Evolutionary conservation across 192 early-diverging fungal species (phyloP).

Genomic region (Mortierella claussenii): DNA sequence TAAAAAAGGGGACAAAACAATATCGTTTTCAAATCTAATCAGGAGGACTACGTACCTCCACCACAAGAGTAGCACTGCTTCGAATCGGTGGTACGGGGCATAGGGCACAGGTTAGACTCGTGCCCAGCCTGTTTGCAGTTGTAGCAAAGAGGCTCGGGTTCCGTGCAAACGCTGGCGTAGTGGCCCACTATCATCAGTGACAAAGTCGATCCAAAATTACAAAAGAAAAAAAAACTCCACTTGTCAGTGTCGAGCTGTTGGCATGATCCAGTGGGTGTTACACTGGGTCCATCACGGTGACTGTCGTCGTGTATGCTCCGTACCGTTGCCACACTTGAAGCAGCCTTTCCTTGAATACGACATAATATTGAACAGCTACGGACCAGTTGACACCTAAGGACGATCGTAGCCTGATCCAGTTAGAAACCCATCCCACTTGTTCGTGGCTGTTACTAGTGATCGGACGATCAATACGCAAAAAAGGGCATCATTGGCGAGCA

Average conservation of each 20-base stretch:
- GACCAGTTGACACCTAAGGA: not conserved
- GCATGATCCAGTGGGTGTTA: too few species aligned
- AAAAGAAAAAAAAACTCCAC: too few species aligned
- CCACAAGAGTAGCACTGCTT: constrained; percentile 67
- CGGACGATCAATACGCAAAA: too few species aligned
- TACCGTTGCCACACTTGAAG: constrained; percentile 70
- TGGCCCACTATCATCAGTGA: constrained; percentile 57
- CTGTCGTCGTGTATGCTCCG: too few species aligned
- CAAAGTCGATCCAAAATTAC: not conserved
- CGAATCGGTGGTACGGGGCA: constrained; percentile 57
- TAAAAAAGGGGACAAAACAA: not conserved
- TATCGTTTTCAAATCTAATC: not conserved
- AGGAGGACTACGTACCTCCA: too few species aligned
- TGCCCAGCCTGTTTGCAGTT: constrained; percentile 67
- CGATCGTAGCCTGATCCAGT: too few species aligned
- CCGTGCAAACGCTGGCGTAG: constrained; percentile 60
- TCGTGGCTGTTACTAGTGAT: too few species aligned
- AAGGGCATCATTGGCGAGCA: too few species aligned
- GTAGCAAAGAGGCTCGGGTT: constrained; percentile 65
- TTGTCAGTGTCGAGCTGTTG: too few species aligned
- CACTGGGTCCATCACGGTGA: too few species aligned
- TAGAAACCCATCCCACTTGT: too few species aligned
- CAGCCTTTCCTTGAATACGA: constrained; percentile 60
- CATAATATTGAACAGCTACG: constrained; percentile 14
- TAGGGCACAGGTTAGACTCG: constrained; percentile 58